Evolutionary conservation across 2,329 filamentous ascomycete species (phyloP).

Genomic region (Emmonsiellopsis sp.): DNA sequence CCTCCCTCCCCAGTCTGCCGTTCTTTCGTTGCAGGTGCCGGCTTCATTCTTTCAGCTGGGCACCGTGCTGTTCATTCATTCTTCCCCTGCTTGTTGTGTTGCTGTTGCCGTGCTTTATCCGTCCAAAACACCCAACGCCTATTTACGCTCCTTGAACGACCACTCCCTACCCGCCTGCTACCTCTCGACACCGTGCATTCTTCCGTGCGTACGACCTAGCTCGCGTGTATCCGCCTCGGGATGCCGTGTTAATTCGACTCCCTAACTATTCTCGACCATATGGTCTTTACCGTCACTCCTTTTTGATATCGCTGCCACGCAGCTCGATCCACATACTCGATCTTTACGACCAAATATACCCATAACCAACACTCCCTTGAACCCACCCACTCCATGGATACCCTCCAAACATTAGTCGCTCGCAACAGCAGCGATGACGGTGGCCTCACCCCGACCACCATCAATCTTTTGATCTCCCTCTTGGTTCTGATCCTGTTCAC

Average conservation of each 20-base stretch:
- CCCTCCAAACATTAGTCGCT: conserved; percentile 39
- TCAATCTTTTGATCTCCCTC: conserved; percentile 71
- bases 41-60: conserved; percentile 59
- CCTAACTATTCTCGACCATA: not conserved
- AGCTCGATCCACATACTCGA: not conserved
- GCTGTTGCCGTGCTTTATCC: conserved; percentile 9
- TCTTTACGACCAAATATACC: not conserved
- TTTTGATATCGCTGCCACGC: not conserved
- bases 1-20: conserved; percentile 18
- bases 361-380: not conserved
- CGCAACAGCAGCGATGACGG: conserved; percentile 37
- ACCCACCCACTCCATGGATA: conserved; percentile 27
- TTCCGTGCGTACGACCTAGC: not conserved
- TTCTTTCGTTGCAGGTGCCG: conserved; percentile 36
- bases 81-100: conserved; percentile 13
- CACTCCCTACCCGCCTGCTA: not conserved
- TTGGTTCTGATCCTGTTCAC: conserved; percentile 68
- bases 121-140: conserved; percentile 10
- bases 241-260: no score
- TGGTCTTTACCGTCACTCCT: not conserved
- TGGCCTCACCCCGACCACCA: conserved; percentile 52
- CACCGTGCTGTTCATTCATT: conserved; percentile 43
- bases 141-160: conserved; percentile 5
- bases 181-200: not conserved
- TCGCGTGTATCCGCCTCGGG: not conserved